Evolutionary conservation across 306 rosid genomes (phyloP).

Genomic region (Pterocarpus macrocarpus): DNA sequence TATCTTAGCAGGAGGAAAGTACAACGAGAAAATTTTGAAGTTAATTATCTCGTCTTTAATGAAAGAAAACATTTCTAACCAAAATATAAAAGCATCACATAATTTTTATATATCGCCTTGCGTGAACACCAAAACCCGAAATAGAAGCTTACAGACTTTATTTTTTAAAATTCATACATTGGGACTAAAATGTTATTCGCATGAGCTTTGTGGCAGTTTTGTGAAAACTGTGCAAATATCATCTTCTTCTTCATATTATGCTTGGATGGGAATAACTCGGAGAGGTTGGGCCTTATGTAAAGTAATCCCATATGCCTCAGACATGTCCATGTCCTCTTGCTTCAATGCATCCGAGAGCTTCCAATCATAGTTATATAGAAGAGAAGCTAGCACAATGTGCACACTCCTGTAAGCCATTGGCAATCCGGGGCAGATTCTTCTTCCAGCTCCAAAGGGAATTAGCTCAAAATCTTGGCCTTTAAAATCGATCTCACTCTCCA

Average conservation of each 20-base stretch:
- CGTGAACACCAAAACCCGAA: no score
- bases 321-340: conserved; percentile 20
- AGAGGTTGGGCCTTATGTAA: conserved; percentile 29
- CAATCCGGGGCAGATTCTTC: conserved; percentile 47
- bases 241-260: not conserved
- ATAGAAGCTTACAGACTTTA: no score
- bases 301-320: conserved; percentile 17
- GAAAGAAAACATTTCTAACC: no score
- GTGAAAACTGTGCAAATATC: no score
- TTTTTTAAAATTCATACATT: no score
- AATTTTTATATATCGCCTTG: no score
- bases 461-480: conserved; percentile 34
- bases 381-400: conserved; percentile 34
- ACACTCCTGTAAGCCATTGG: conserved; percentile 1
- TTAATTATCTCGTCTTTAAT: no score
- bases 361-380: conserved; percentile 34
- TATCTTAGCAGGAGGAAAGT: no score
- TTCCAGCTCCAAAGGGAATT: conserved; percentile 48
- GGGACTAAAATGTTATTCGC: no score
- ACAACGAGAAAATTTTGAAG: no score
- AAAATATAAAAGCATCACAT: no score
- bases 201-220: no score
- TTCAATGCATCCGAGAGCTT: not conserved
- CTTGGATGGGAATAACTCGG: conserved; percentile 19
- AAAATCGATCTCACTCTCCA: conserved; percentile 28